Percentiles rank a stretch among this genome's conserved stretches.
These are phyloP conservation scores for Westerdykella aurantiaca DNA, from an alignment of 2,329 filamentous ascomycete species.

Conservation along the genomic window DNA sequence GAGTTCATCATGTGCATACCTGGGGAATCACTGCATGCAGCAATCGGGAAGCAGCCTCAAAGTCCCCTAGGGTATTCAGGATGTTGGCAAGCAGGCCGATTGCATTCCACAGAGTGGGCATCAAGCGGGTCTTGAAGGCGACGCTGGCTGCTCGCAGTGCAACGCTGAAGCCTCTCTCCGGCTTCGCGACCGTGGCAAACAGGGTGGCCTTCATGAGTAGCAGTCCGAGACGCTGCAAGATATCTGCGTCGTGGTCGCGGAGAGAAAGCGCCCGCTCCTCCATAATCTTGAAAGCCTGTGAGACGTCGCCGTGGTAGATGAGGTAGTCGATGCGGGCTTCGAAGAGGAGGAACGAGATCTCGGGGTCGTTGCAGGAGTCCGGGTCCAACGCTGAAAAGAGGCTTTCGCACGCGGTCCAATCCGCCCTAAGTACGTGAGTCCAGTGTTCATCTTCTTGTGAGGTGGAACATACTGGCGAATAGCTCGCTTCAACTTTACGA, in stretches of 20 bases:
- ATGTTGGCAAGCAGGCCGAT: constrained; percentile 62
- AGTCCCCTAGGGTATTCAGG: constrained; percentile 65
- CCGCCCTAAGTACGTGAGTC: constrained; percentile 41
- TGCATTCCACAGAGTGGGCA: constrained; percentile 67
- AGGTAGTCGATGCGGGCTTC: constrained; percentile 56
- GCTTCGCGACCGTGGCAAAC: constrained; percentile 60
- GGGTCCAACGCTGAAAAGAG: constrained; percentile 54
- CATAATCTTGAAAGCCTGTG: constrained; percentile 50
- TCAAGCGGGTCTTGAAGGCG: constrained; percentile 62
- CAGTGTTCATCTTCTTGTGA: background rate
- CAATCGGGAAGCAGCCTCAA: constrained; percentile 58
- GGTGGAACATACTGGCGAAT: constrained; percentile 45
- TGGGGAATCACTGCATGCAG: constrained; percentile 67
- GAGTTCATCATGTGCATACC: constrained; percentile 36
- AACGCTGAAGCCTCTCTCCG: constrained; percentile 71
- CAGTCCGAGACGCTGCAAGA: constrained; percentile 64
- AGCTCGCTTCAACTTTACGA: constrained; percentile 60
- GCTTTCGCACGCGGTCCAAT: constrained; percentile 52
- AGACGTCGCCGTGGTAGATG: constrained; percentile 49
- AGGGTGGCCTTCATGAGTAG: constrained; percentile 68
- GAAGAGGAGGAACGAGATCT: constrained; percentile 55
- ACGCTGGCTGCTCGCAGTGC: constrained; percentile 69
- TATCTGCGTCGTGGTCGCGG: constrained; percentile 54
- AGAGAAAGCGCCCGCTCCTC: constrained; percentile 48
- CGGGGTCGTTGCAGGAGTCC: constrained; percentile 50